Evolutionary conservation across 371 early-diverging fungal species (phyloP).

Genomic region (Syncephalastrum contaminatum): DNA sequence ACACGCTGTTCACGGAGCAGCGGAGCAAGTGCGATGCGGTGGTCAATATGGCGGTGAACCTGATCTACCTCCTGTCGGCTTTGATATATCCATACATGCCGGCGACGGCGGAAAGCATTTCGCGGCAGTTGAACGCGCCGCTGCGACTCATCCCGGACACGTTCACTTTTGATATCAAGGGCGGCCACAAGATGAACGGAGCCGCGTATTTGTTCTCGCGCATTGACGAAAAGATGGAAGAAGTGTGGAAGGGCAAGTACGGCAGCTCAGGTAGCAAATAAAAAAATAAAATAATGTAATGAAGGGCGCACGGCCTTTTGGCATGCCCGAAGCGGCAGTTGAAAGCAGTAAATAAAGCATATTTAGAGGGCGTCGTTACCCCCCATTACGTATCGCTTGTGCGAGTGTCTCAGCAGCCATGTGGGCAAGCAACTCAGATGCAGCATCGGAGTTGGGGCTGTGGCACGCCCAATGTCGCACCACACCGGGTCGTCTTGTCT

Average conservation of each 20-base stretch:
- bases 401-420: too few relatives aligned
- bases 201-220: conserved; percentile 89
- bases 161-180: conserved; percentile 67
- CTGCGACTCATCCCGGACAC: conserved; percentile 72
- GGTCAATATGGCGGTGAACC: conserved; percentile 78
- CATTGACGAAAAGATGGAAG: conserved; percentile 83
- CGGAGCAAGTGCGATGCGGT: conserved; percentile 87
- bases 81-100: conserved; percentile 97
- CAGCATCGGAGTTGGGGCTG: too few relatives aligned
- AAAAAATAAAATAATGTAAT: conserved; percentile 9
- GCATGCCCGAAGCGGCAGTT: too few relatives aligned
- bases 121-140: conserved; percentile 80
- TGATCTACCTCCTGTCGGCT: conserved; percentile 87
- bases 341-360: too few relatives aligned
- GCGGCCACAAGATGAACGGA: conserved; percentile 85
- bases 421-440: too few relatives aligned
- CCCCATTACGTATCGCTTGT: too few relatives aligned
- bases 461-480: too few relatives aligned
- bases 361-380: too few relatives aligned
- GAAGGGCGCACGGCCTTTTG: too few relatives aligned
- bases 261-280: conserved; percentile 53
- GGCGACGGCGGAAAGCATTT: conserved; percentile 74
- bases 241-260: conserved; percentile 67
- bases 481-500: too few relatives aligned
- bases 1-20: conserved; percentile 74